Conservation (phyloP, 2,329 filamentous ascomycete species). For the Hymenoscyphus scutula region DNA sequence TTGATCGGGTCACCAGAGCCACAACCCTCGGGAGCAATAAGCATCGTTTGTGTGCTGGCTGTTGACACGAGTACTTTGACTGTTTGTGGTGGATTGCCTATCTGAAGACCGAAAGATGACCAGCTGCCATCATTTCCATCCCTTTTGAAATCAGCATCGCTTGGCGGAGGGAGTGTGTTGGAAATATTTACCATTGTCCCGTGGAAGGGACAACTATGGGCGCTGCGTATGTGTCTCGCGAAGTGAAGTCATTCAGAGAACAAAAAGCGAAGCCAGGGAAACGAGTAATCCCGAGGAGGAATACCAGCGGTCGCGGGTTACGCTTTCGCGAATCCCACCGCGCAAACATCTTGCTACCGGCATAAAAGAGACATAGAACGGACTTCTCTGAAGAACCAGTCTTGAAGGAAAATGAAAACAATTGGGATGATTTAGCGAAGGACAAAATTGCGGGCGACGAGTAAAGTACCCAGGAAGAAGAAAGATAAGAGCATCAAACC, state of each 20-base stretch:
- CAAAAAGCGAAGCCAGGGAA: neutral
- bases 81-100: slow-evolving; percentile 50
- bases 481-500: neutral
- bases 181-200: slow-evolving; percentile 21
- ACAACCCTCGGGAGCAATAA: slow-evolving; percentile 57
- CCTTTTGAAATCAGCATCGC: slow-evolving; percentile 11
- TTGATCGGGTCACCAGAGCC: slow-evolving; percentile 36
- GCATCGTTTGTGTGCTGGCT: slow-evolving; percentile 66
- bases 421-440: neutral
- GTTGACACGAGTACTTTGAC: slow-evolving; percentile 61
- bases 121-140: slow-evolving; percentile 65
- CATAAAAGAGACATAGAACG: neutral
- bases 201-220: slow-evolving; percentile 21
- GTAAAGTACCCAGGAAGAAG: neutral
- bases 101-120: slow-evolving; percentile 63
- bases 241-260: neutral
- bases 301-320: neutral
- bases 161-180: neutral
- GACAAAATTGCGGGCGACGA: neutral
- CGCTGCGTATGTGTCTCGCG: slow-evolving; percentile 12
- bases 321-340: neutral
- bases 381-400: neutral
- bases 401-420: neutral
- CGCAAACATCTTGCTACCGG: neutral
- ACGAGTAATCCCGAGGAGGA: neutral